Base-by-base conservation (phyloP, 2,329 filamentous ascomycete genomes). In the Torrubiella hemipterigena region DNA sequence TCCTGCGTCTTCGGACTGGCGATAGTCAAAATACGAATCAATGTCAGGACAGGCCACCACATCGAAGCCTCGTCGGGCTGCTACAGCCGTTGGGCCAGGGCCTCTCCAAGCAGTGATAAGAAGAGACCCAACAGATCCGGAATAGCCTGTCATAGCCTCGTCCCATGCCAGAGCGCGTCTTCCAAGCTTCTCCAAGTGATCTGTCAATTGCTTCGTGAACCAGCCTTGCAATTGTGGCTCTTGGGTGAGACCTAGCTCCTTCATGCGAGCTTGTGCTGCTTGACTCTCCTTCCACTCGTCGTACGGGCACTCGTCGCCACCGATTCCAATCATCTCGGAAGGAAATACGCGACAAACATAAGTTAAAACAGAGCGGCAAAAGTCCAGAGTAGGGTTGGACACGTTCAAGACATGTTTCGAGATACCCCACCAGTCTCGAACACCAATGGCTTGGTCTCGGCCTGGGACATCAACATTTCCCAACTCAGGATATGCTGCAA, bases 401-500 rank as follows among this genome's bases (percentile, higher is more conserved):
- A 42, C 19, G 13, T 36, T 37, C 16, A 42, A 33, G 11, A 42
- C 39, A n/a, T 36, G 37, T 15, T 19, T 34, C 13, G 39, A 42
- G 15, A 42, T 32, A 26, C 39, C 39, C 39, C 39, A 42, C 17
- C 33, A 21, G 13, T 42, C 39, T 31, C 34, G 32, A 6, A 42
- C 39, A 9, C 20, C 20, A 10, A 17, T 19, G 10, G 30, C 22
- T 4, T n/a, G 11, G 17, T 17, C 17, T 11, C 34, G 34, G 3
- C 34, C 34, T 6, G 34, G 32, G 14, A 41, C 36, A 7, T 28
- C 29, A 17, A 28, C 20, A 17, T 40, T 40, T 13, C 40, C 40
- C 12, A 42, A 38, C 29, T 40, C 40, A 8, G 40, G 40, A 27
- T 42, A 42, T 9, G 40, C 38, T 7, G 40, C 38, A 17, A 42